Evolutionary conservation across 2,329 filamentous ascomycete genomes (phyloP), one percentile per base, ranked within the genome.

Genomic region (Fusarium sp.): DNA sequence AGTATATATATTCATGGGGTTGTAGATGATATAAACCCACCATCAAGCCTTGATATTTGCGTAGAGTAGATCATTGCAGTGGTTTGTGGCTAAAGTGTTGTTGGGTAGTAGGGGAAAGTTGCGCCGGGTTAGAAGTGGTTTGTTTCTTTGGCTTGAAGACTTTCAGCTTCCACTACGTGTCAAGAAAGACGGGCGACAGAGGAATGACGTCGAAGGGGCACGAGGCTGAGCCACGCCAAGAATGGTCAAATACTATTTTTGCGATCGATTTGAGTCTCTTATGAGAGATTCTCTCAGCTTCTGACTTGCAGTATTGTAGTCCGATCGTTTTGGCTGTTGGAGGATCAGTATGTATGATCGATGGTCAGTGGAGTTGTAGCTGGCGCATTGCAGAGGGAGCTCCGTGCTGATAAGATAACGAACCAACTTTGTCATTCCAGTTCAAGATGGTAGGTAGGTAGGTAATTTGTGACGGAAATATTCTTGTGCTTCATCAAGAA

Each of bases 11-110:
- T 17, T 56, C 63, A 50, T 28, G 48, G 35, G 41, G 30, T n/a
- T 59, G 56, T 36, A 39, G 39, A 39, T 55, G 50, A 57, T 47
- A 45, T 44, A 38, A 70, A 78, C 32, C 66, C 81, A 96, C 95
- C 96, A 85, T 98, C 96, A 58, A 98, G 90, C 84, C 96, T 90
- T 75, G 94, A 93, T 85, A 99, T 98, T 85, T 98, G 94, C 60
- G 96, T 99, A 79, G 95, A 96, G 83, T 90, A 91, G 80, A 98
- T 96, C 95, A 96, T 96, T 63, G 53, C 66, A 53, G 69, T 41
- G 53, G 41, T 32, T 72, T 32, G 30, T 41, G 24, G 50, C 50
- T 41, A 22, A 24, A 24, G 26, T 54, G 30, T n/a, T 54, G 30
- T n/a, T 26, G 56, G 48, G 45, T 20, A 57, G 38, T n/a, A 50